These are phyloP conservation scores for Allantophomopsis lycopodina DNA, from an alignment of 2,329 filamentous ascomycete genomes.

Conservation along the genomic window DNA sequence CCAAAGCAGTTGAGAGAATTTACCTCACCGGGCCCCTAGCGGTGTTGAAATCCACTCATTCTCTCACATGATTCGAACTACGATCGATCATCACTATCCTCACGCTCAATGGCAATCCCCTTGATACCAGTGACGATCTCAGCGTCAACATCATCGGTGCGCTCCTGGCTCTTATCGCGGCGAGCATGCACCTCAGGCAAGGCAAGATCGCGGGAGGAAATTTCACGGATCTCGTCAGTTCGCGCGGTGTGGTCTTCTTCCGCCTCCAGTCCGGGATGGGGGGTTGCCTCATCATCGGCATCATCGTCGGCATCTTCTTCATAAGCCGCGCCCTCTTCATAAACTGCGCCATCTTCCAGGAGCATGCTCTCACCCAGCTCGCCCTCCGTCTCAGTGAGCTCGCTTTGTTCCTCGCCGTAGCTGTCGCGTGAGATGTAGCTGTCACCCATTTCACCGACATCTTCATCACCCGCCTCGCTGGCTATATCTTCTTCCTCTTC, in stretches of 20 bases:
- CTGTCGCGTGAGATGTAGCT: conserved; percentile 41
- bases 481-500: conserved; percentile 30
- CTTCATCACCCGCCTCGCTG: conserved; percentile 27
- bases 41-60: too few species aligned
- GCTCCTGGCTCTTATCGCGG: conserved; percentile 2
- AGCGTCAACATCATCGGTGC: conserved; percentile 30
- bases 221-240: not conserved
- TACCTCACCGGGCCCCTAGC: too few species aligned
- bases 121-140: conserved; percentile 47
- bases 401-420: conserved; percentile 28
- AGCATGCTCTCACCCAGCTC: conserved; percentile 3
- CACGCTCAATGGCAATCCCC: conserved; percentile 15
- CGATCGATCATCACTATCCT: not conserved
- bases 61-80: too few species aligned
- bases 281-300: conserved; percentile 5
- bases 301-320: conserved; percentile 1
- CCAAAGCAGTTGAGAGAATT: too few species aligned
- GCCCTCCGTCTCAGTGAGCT: conserved; percentile 29
- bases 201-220: not conserved
- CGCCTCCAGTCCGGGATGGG: conserved; percentile 4
- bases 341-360: conserved; percentile 2
- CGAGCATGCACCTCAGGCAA: conserved; percentile 7
- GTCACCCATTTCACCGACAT: conserved; percentile 36
- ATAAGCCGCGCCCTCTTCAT: conserved; percentile 6
- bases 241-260: not conserved